phyloP scores from a whole-genome alignment of 495 filamentous ascomycete species.

The Penicillium paradoxum region DNA sequence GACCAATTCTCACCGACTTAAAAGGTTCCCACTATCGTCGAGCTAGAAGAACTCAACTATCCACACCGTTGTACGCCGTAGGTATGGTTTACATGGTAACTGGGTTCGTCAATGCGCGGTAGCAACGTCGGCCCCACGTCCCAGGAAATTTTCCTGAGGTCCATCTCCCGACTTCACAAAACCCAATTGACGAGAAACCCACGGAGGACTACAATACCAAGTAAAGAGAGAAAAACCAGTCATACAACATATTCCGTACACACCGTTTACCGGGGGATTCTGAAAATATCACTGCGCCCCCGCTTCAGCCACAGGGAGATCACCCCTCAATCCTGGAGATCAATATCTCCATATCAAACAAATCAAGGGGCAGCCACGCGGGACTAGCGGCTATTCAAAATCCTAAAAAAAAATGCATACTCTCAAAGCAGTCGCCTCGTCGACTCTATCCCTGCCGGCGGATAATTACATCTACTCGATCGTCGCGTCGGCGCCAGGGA shows the following conservation, averaged over 20 bases:
- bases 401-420: constrained; percentile 32
- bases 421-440: constrained; percentile 34
- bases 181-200: not conserved
- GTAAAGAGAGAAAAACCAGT: not conserved
- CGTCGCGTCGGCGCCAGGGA: constrained; percentile 24
- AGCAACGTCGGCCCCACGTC: not conserved
- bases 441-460: constrained; percentile 41
- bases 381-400: not conserved
- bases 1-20: too few relatives aligned
- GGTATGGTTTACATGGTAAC: too few relatives aligned
- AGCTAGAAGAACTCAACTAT: not conserved
- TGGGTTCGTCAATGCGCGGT: not conserved
- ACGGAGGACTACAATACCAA: not conserved
- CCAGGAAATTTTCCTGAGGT: not conserved
- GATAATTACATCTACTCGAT: constrained; percentile 52
- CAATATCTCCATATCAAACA: not conserved
- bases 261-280: not conserved
- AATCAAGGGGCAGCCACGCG: not conserved
- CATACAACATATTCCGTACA: not conserved
- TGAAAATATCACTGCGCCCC: not conserved
- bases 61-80: not conserved
- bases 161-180: not conserved
- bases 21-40: too few relatives aligned
- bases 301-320: constrained; percentile 5
- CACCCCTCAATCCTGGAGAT: not conserved